A percentile compares a stretch with the other conserved stretches of the same genome.
phyloP scores from a whole-genome alignment of 371 early-diverging fungal species.

The Syncephalastrum contaminatum region DNA sequence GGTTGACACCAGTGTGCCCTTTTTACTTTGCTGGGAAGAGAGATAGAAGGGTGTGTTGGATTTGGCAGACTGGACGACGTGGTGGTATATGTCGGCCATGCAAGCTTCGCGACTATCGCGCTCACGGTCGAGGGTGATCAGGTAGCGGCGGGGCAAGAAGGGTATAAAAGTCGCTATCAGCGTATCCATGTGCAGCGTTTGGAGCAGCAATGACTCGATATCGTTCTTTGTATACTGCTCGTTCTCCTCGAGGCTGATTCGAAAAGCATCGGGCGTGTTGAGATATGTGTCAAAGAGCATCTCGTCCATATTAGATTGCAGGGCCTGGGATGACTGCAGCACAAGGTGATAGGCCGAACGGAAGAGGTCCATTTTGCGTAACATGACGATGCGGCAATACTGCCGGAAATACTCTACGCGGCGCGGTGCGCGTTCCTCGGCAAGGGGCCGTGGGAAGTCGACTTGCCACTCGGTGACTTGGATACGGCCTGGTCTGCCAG shows the following conservation, averaged over 20 bases:
- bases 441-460: conserved; percentile 37
- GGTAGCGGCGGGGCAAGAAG: conserved; percentile 32
- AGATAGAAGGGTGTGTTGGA: background rate
- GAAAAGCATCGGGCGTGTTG: conserved; percentile 32
- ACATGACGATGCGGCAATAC: conserved; percentile 35
- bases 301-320: conserved; percentile 23
- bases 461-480: conserved; percentile 42
- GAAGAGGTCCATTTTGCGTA: conserved; percentile 41
- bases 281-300: conserved; percentile 27
- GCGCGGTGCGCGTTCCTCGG: conserved; percentile 15
- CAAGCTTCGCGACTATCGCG: conserved; percentile 12
- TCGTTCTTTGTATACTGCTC: conserved; percentile 18
- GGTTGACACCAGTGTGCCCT: background rate
- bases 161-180: conserved; percentile 31
- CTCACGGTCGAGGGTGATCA: conserved; percentile 27
- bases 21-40: background rate
- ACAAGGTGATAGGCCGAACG: conserved; percentile 30
- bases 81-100: conserved; percentile 29
- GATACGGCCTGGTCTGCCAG: conserved; percentile 32
- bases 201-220: conserved; percentile 27
- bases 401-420: conserved; percentile 31
- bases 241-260: conserved; percentile 16
- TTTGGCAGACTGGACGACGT: conserved; percentile 3
- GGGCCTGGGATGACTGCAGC: conserved; percentile 24
- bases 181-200: conserved; percentile 34